A percentile compares a stretch with the other conserved stretches of the same genome.
phyloP scores from a whole-genome alignment of 1,284 basidiomycete species.

The Vanrija sp. region DNA sequence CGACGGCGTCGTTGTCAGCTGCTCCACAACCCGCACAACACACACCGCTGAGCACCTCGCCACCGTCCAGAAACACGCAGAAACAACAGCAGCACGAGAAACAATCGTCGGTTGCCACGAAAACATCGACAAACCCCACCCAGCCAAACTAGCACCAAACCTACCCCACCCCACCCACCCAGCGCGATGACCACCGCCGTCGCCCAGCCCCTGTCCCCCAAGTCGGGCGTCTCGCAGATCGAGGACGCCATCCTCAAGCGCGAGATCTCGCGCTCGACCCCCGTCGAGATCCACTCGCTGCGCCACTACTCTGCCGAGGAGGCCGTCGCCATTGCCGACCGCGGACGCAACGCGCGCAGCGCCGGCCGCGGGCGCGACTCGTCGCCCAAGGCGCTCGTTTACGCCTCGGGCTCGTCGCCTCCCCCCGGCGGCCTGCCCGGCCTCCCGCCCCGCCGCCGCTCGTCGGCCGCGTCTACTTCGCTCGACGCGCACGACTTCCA shows the following conservation, averaged over 20 bases:
- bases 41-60: too few relatives aligned
- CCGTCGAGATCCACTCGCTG: neutral
- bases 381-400: slow-evolving; percentile 14
- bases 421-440: slow-evolving; percentile 3
- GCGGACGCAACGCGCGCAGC: neutral
- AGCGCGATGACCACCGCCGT: neutral
- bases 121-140: too few relatives aligned
- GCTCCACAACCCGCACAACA: too few relatives aligned
- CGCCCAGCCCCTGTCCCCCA: neutral
- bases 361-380: slow-evolving; percentile 14
- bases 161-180: neutral
- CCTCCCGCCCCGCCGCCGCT: slow-evolving; percentile 13
- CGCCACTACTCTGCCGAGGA: neutral
- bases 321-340: neutral
- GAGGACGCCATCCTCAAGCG: neutral
- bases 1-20: neutral
- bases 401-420: slow-evolving; percentile 12
- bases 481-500: slow-evolving; percentile 18
- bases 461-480: slow-evolving; percentile 5
- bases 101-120: too few relatives aligned
- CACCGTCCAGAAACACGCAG: too few relatives aligned
- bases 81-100: too few relatives aligned
- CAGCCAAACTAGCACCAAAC: too few relatives aligned
- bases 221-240: neutral
- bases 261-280: neutral